These are phyloP conservation scores for Xanthoparmelia taractica DNA, from an alignment of 495 filamentous ascomycete genomes.

Conservation along the genomic window DNA sequence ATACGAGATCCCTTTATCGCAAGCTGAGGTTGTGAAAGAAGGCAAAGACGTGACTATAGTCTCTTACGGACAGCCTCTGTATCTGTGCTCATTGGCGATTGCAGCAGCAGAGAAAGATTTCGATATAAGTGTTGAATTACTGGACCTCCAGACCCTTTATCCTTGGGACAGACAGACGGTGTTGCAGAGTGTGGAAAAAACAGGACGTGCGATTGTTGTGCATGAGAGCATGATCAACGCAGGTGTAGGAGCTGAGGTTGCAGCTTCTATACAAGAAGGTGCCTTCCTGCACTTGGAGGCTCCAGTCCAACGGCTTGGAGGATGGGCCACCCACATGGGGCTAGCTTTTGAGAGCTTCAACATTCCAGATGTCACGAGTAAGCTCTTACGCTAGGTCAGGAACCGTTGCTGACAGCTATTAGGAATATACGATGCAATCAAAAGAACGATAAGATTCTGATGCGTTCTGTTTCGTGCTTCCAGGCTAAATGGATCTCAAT, in stretches of 20 bases:
- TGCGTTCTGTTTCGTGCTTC: neutral
- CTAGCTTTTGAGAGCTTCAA: slow-evolving; percentile 80
- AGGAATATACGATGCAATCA: slow-evolving; percentile 63
- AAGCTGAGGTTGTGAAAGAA: slow-evolving; percentile 79
- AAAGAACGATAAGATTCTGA: slow-evolving; percentile 52
- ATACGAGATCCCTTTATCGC: slow-evolving; percentile 79
- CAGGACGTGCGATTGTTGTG: slow-evolving; percentile 82
- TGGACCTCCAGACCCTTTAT: slow-evolving; percentile 86
- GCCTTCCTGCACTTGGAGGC: slow-evolving; percentile 85
- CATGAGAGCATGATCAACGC: slow-evolving; percentile 96
- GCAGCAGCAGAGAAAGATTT: slow-evolving; percentile 73
- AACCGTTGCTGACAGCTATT: slow-evolving; percentile 8
- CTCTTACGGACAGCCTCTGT: slow-evolving; percentile 88
- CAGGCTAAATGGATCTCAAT: neutral
- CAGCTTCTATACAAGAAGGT: slow-evolving; percentile 82
- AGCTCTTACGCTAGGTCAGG: slow-evolving; percentile 36
- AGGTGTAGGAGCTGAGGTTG: slow-evolving; percentile 87
- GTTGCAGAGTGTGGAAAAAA: slow-evolving; percentile 78
- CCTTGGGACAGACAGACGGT: slow-evolving; percentile 90
- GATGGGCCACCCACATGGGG: slow-evolving; percentile 83
- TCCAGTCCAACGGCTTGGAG: slow-evolving; percentile 84
- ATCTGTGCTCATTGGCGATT: slow-evolving; percentile 76
- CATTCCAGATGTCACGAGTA: slow-evolving; percentile 83
- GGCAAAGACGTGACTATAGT: slow-evolving; percentile 81
- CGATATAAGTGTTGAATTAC: slow-evolving; percentile 74